phyloP scores from a whole-genome alignment of 805 yeast genomes.

The Wickerhamomyces rabaulensis region DNA sequence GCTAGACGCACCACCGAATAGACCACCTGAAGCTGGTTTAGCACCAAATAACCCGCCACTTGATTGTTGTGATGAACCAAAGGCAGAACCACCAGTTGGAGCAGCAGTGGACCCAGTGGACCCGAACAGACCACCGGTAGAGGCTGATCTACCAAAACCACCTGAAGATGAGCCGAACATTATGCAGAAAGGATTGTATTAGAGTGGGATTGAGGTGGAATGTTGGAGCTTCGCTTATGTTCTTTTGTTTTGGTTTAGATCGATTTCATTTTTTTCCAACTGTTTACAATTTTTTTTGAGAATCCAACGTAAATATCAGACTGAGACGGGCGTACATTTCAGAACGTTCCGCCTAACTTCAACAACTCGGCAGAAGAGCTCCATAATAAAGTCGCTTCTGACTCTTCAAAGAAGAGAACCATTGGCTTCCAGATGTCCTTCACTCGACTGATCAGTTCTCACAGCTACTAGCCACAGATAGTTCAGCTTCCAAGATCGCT shows the following conservation, averaged over 20 bases:
- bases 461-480: too few relatives aligned
- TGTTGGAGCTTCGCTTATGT: neutral
- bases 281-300: neutral
- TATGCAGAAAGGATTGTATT: neutral
- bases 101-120: slow-evolving; percentile 15
- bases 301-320: neutral
- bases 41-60: slow-evolving; percentile 22
- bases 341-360: neutral
- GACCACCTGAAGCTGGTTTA: slow-evolving; percentile 9
- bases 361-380: too few relatives aligned
- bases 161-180: slow-evolving; percentile 18
- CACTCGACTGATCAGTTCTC: too few relatives aligned
- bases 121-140: slow-evolving; percentile 22
- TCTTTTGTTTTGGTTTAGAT: neutral
- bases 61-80: slow-evolving; percentile 22
- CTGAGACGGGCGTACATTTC: neutral
- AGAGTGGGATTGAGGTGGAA: neutral
- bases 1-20: slow-evolving; percentile 1
- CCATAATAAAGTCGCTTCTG: too few relatives aligned
- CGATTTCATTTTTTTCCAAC: neutral
- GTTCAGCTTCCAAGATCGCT: too few relatives aligned
- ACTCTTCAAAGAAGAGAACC: too few relatives aligned
- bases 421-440: too few relatives aligned
- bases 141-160: slow-evolving; percentile 19
- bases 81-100: slow-evolving; percentile 7